phyloP scores from a whole-genome alignment of 345 rosid species.

The Gossypium herbaceum region DNA sequence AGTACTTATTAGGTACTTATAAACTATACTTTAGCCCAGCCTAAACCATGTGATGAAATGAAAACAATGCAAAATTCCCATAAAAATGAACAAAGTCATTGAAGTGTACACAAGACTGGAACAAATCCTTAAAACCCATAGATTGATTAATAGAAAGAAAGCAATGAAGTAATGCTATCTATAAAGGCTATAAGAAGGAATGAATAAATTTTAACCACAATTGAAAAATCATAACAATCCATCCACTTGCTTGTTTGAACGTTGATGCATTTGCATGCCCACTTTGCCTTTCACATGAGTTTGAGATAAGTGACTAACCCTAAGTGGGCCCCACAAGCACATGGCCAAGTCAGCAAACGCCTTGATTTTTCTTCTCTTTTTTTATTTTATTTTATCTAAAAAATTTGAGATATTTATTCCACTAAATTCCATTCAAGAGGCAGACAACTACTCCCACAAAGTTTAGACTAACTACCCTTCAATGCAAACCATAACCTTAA shows the following conservation, averaged over 20 bases:
- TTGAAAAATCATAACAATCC: not conserved
- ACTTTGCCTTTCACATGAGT: not conserved
- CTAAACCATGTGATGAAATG: no score
- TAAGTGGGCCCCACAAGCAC: not conserved
- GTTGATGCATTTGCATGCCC: conserved; percentile 4
- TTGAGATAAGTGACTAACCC: not conserved
- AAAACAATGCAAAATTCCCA: no score
- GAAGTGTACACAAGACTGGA: no score
- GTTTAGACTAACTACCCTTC: not conserved
- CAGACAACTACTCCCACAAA: not conserved
- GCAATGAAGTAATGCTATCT: not conserved
- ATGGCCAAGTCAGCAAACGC: conserved; percentile 11
- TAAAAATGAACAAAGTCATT: no score
- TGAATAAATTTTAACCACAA: not conserved
- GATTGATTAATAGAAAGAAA: no score
- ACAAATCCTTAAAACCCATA: no score
- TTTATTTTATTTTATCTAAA: no score
- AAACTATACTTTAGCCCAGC: no score
- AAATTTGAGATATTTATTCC: not conserved
- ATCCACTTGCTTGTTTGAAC: not conserved
- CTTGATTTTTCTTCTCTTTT: not conserved
- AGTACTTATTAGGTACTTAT: no score
- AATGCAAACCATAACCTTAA: not conserved
- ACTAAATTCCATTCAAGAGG: not conserved
- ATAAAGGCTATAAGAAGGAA: not conserved